phyloP scores from a whole-genome alignment of 352 stramenopile genomes.

The Aphanomyces invadans region DNA sequence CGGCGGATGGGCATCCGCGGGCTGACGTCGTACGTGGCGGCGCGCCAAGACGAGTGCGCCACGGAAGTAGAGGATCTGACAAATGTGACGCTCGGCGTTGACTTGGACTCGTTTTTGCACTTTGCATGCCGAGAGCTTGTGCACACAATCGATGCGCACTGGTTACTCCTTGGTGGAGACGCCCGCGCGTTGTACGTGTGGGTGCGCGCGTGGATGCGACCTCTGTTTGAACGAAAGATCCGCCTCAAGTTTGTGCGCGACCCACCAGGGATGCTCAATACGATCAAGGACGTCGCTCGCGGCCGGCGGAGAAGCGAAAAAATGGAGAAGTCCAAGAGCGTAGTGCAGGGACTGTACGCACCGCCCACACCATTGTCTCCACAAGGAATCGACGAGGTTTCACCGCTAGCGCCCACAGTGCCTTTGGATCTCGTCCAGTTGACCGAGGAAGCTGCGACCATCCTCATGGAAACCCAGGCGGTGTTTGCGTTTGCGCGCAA shows the following conservation, averaged over 20 bases:
- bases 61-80: constrained; percentile 10
- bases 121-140: constrained; percentile 50
- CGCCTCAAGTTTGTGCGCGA: constrained; percentile 62
- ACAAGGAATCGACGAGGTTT: constrained; percentile 20
- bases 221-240: constrained; percentile 37
- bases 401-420: constrained; percentile 16
- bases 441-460: constrained; percentile 26
- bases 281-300: constrained; percentile 47
- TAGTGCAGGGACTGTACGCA: constrained; percentile 33
- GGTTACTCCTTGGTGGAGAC: constrained; percentile 53
- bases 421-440: constrained; percentile 2
- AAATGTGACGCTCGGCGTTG: constrained; percentile 68
- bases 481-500: constrained; percentile 71
- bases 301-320: constrained; percentile 54
- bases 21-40: constrained; percentile 14
- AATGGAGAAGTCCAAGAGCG: constrained; percentile 35
- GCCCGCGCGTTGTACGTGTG: constrained; percentile 33
- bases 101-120: constrained; percentile 76
- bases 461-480: constrained; percentile 29
- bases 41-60: background rate
- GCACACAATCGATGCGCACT: constrained; percentile 32
- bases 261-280: constrained; percentile 71
- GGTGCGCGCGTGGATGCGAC: constrained; percentile 34
- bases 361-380: background rate
- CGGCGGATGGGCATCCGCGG: constrained; percentile 25